phyloP scores from a whole-genome alignment of 1,284 basidiomycete species.

The Tilletia indica region DNA sequence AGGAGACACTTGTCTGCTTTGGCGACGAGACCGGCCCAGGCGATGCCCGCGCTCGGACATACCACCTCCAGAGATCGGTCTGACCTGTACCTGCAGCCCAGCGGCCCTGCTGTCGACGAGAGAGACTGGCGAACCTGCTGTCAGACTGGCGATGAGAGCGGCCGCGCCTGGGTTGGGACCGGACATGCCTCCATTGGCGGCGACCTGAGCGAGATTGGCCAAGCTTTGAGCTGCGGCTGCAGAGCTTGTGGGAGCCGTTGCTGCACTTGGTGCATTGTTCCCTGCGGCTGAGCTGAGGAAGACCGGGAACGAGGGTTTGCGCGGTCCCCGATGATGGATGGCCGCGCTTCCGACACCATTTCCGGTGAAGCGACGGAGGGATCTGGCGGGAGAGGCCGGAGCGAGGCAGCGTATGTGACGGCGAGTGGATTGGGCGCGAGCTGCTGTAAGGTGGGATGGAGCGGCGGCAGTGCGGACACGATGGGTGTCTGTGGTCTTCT shows the following conservation, averaged over 20 bases:
- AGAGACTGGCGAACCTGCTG: slow-evolving; percentile 8
- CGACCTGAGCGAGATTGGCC: slow-evolving; percentile 10
- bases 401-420: slow-evolving; percentile 51
- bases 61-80: slow-evolving; percentile 50
- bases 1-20: slow-evolving; percentile 54
- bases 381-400: slow-evolving; percentile 51
- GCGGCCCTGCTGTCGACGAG: slow-evolving; percentile 16
- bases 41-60: slow-evolving; percentile 46
- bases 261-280: slow-evolving; percentile 31
- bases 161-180: slow-evolving; percentile 11
- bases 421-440: slow-evolving; percentile 52
- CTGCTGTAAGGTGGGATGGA: slow-evolving; percentile 45
- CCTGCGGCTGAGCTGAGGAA: not conserved
- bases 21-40: slow-evolving; percentile 51
- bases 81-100: slow-evolving; percentile 43
- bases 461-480: slow-evolving; percentile 23
- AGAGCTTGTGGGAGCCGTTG: slow-evolving; percentile 32
- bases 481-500: not conserved
- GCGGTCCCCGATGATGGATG: slow-evolving; percentile 44
- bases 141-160: slow-evolving; percentile 10
- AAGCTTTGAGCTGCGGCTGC: slow-evolving; percentile 37
- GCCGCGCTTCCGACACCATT: slow-evolving; percentile 48
- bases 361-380: slow-evolving; percentile 50
- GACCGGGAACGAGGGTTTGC: slow-evolving; percentile 25
- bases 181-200: slow-evolving; percentile 16